A percentile compares a stretch with the other conserved stretches of the same genome.
Conservation (phyloP, 2,329 filamentous ascomycete species). For the Leptographium flavum region DNA sequence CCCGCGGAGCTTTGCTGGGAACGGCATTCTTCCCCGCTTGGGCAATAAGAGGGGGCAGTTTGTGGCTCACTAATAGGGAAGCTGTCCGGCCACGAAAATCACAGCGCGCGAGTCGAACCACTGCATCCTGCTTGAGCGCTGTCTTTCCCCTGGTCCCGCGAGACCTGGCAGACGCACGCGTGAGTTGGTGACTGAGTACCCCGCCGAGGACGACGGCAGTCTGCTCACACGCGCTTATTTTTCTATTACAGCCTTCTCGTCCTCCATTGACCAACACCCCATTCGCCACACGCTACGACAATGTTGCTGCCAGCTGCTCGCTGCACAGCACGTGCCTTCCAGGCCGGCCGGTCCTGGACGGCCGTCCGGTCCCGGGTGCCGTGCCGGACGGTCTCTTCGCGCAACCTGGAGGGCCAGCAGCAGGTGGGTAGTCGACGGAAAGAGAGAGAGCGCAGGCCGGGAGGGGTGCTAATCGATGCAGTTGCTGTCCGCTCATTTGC, state of each 20-base stretch:
- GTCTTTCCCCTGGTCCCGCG: no score
- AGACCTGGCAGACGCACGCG: no score
- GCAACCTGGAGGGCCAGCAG: slow-evolving; percentile 41
- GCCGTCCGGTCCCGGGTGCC: slow-evolving; percentile 13
- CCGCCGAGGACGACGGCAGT: no score
- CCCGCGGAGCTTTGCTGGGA: neutral
- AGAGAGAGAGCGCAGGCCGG: neutral
- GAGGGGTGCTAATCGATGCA: slow-evolving; percentile 20
- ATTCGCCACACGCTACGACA: neutral
- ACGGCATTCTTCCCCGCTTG: neutral
- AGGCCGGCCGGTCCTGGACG: slow-evolving; percentile 22
- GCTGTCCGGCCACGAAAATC: neutral
- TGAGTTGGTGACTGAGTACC: no score
- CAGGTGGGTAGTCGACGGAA: no score
- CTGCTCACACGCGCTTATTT: no score
- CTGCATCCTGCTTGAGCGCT: no score
- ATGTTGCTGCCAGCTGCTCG: slow-evolving; percentile 36
- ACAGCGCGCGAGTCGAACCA: neutral
- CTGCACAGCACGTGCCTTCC: slow-evolving; percentile 32
- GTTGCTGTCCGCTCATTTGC: slow-evolving; percentile 66
- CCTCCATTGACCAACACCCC: no score
- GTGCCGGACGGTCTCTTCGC: slow-evolving; percentile 29
- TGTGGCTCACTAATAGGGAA: neutral
- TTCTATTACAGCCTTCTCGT: no score
- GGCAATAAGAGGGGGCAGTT: neutral